Base-by-base conservation (phyloP, 129 eudicot species). In the Arctium minus region DNA sequence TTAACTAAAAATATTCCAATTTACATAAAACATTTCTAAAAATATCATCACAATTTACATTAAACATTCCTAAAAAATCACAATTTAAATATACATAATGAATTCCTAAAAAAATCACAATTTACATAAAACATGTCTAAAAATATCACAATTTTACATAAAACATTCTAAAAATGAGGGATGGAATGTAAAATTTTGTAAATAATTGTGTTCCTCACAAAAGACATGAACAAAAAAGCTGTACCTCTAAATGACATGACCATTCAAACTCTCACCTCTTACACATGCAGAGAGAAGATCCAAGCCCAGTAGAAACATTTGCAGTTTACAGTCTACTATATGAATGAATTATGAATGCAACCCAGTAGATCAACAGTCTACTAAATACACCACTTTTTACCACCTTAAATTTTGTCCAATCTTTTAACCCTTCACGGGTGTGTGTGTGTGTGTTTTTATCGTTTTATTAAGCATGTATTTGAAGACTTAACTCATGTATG, bases 201-300 rank as follows among this genome's bases (percentile, higher is more conserved):
- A 35, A 78, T 72, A 78, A 78, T 84, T 83, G 86, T 84, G 86
- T 78, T 74, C 79, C 70, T 78, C 1, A 22, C 27, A 78, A 70
- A 78, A 72, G 83, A 84, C 86, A 84, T 72, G 79, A 78, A 78
- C 86, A 72, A 78, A 84, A 83, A 60, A 78, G 86, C 32, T 60
- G 40, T 84, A 78, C 75, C 86, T 78, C 78, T 84, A 84, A 44
- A 79, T 84, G 87, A 84, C 87, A 84, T 84, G 87, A 84, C 87
- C 83, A 84, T 84, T 84, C 86, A 76, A 46, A 65, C 73, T 81
- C 72, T 82, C 77, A 36, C 85, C 69, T 82, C 85, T 82, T 75
- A 82, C 80, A 82, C 79, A 78, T 32, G 22, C 35, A 79, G 82
- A 83, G 71, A 84, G 87, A 84, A 84, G 87, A 84, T 84, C 87